Base-by-base conservation (phyloP, 768 basidiomycete species). In the Hortiboletus campestris region DNA sequence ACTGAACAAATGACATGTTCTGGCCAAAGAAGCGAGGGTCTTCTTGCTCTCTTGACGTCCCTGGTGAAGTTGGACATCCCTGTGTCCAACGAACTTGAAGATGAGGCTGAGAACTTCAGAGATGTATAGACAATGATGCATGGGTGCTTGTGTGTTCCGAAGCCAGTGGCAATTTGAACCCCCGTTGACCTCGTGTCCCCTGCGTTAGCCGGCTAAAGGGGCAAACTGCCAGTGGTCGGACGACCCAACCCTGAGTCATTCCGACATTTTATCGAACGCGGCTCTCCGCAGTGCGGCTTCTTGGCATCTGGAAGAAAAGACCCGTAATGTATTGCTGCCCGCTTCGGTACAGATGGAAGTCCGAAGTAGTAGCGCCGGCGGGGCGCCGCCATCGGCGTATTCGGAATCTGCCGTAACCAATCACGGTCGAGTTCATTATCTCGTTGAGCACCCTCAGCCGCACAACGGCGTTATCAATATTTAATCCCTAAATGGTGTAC, bases 121-220 rank as follows among this genome's bases (percentile, higher is more conserved):
- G 38, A 63, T 44, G 32, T 7, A 31, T 17, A 62, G 46, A 59
- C 48, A 63, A 20, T 38, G 46, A 31, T 63, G 92, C 14, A 76
- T 97, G 31, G 31, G 31, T 25, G 19, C 12, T 28, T 35, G 34
- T 6, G 20, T 16, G 25, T 20, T 32, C 14, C 13, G 22, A 35
- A n/a, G n/a, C 17, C 14, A 14, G 6, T 7, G 14, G 34, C 13
- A 36, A 36, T 46, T 38, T 48, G 11, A 31, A 35, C 42, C n/a
- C 20, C 35, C 14, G 19, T 22, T n/a, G 14, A 6, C 32, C 25
- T 28, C 22, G 41, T 51, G 40, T 34, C 34, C 34, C 12, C 34
- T 6, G 34, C 34, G 13, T 14, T 35, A 35, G 34, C 34, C 14
- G 34, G 14, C 34, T 25, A 25, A 6, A 25, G 25, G 25, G 25